These are phyloP conservation scores for Phytopythium boreale DNA, from an alignment of 352 stramenopile genomes.

Conservation along the genomic window DNA sequence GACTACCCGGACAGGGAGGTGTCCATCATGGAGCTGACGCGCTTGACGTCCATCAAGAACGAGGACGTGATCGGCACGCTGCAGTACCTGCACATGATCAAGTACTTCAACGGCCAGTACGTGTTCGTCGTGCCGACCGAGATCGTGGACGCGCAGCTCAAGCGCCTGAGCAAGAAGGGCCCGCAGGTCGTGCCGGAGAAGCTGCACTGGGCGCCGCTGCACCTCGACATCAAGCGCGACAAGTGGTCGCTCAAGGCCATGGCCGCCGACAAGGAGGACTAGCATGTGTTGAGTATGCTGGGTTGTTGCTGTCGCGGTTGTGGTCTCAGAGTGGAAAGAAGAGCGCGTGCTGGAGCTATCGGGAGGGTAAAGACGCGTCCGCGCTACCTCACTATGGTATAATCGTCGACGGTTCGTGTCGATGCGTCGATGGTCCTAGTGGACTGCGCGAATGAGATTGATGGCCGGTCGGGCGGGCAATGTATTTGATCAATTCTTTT, in stretches of 20 bases:
- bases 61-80: constrained; percentile 99
- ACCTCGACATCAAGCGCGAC: constrained; percentile 84
- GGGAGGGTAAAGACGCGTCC: not conserved
- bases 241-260: constrained; percentile 85
- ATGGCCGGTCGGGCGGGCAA: not conserved
- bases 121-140: constrained; percentile 95
- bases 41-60: constrained; percentile 90
- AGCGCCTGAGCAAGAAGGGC: constrained; percentile 74
- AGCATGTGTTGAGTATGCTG: no score
- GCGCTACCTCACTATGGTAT: no score
- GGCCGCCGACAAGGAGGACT: constrained; percentile 67
- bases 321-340: not conserved
- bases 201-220: constrained; percentile 77
- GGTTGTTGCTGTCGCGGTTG: no score
- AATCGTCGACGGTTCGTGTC: not conserved
- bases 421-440: not conserved
- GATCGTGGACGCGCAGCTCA: constrained; percentile 86
- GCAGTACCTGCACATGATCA: constrained; percentile 98
- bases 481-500: not conserved
- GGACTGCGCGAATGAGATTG: not conserved
- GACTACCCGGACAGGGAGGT: constrained; percentile 78
- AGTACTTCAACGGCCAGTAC: constrained; percentile 99
- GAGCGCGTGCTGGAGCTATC: not conserved
- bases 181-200: constrained; percentile 71
- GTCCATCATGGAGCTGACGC: constrained; percentile 96